Evolutionary conservation across 352 stramenopile species (phyloP), one percentile per base, ranked within the genome.

Genomic region (Globisporangium irregulare): DNA sequence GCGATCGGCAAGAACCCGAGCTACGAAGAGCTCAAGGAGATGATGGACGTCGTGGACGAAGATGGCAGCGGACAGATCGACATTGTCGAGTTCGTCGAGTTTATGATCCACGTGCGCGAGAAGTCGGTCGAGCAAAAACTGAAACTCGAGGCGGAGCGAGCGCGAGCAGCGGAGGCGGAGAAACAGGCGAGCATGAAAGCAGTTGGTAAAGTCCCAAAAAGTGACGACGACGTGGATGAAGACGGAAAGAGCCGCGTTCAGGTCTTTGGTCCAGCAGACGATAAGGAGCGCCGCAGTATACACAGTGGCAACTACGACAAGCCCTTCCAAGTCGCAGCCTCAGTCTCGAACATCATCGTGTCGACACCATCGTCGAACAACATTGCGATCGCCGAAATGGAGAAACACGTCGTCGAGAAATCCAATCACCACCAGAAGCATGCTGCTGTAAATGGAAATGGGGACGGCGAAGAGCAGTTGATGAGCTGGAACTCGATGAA

Each of bases 41-140:
- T 96, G 86, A 91, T 96, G 80, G 81, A 90, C 56, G 69, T 92
- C 32, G 86, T 96, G 9, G 88, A 95, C 50, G 88, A 96, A 77
- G 88, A 96, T 58, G 83, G 84, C 41, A 91, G 81, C 34, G 88
- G 88, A 0, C 87, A 96, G 65, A 96, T 96, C 55, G 88, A 95
- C 65, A 86, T 95, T 48, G 82, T 93, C 51, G 88, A 94, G 67
- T 96, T 96, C 67, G 78, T 95, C 61, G 81, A 93, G 67, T 95
- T 93, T 62, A 95, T 93, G 86, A 86, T 92, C 50, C 79, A 91
- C 68, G 82, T 92, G 15, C 82, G 84, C 2, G 81, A 89, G 62
- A 92, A 91, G 46, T 90, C 84, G 0, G 78, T 64, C 7, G 72
- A 88, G 57, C 80, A 91, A 48, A 82, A 82, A 25, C 60, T 57